Percentiles rank a stretch among this genome's conserved stretches.
phyloP scores from a whole-genome alignment of 2,329 filamentous ascomycete species.

The Dactylellina parvicollis region DNA sequence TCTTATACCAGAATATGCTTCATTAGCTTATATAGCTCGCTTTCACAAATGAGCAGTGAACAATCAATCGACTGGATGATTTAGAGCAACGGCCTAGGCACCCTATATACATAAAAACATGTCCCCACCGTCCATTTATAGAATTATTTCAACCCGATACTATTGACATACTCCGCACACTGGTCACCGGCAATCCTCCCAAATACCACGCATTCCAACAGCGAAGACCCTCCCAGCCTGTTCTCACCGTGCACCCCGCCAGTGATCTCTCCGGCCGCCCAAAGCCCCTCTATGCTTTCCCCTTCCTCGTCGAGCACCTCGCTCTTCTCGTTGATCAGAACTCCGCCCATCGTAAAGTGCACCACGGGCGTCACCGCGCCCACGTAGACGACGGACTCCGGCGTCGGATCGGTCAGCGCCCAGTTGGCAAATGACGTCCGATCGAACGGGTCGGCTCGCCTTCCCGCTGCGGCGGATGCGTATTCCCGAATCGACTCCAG shows the following conservation, averaged over 20 bases:
- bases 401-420: slow-evolving; percentile 64
- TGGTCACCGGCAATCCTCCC: slow-evolving; percentile 68
- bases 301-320: slow-evolving; percentile 65
- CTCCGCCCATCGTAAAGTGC: slow-evolving; percentile 75
- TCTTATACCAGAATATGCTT: no score
- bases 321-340: slow-evolving; percentile 67
- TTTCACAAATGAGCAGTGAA: no score
- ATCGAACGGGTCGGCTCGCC: slow-evolving; percentile 63
- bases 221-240: slow-evolving; percentile 70
- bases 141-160: no score
- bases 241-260: slow-evolving; percentile 74
- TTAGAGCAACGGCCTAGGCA: no score
- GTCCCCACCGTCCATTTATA: no score
- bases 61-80: no score
- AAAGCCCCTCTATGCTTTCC: slow-evolving; percentile 67
- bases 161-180: slow-evolving; percentile 60
- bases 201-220: slow-evolving; percentile 73
- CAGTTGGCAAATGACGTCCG: slow-evolving; percentile 68
- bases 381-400: slow-evolving; percentile 68
- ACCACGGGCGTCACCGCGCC: slow-evolving; percentile 72
- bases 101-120: no score
- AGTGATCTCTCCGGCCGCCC: slow-evolving; percentile 73
- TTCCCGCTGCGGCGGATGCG: slow-evolving; percentile 63
- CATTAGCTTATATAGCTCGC: no score
- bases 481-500: slow-evolving; percentile 66